Evolutionary conservation across 176 grass and related monocot species (phyloP).

Genomic region (Tillandsia fasciculata): DNA sequence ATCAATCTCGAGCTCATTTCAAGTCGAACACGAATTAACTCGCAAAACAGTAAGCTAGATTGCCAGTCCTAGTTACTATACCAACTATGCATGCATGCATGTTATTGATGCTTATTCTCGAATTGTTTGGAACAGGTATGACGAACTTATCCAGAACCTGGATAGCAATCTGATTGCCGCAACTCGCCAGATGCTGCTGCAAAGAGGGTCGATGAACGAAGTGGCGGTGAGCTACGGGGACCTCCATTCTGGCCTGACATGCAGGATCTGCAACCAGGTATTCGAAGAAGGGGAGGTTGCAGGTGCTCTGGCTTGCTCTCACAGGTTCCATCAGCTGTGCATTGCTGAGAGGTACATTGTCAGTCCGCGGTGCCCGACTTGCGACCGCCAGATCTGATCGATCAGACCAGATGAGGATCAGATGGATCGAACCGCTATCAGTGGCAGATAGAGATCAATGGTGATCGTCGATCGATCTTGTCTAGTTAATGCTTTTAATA

Average conservation of each 20-base stretch:
- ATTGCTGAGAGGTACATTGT: neutral
- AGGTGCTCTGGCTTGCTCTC: neutral
- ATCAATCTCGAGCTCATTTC: too few relatives aligned
- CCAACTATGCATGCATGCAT: too few relatives aligned
- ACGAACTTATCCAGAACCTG: neutral
- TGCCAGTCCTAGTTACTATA: too few relatives aligned
- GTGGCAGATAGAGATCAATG: neutral
- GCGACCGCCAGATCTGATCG: neutral
- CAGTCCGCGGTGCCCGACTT: neutral
- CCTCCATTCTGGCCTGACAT: neutral
- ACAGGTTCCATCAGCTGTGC: neutral
- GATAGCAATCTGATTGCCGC: neutral
- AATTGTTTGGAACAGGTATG: neutral
- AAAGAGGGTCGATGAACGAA: neutral
- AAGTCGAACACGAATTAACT: too few relatives aligned
- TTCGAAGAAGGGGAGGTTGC: neutral
- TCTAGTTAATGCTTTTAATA: neutral
- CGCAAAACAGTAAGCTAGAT: too few relatives aligned
- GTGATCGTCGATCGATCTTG: neutral
- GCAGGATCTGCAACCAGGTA: neutral
- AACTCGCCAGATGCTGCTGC: neutral
- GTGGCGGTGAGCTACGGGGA: neutral
- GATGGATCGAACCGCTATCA: neutral
- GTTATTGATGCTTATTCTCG: too few relatives aligned
- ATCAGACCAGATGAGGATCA: neutral